Conservation (phyloP, 306 rosid genomes). For the Lotus japonicus region DNA sequence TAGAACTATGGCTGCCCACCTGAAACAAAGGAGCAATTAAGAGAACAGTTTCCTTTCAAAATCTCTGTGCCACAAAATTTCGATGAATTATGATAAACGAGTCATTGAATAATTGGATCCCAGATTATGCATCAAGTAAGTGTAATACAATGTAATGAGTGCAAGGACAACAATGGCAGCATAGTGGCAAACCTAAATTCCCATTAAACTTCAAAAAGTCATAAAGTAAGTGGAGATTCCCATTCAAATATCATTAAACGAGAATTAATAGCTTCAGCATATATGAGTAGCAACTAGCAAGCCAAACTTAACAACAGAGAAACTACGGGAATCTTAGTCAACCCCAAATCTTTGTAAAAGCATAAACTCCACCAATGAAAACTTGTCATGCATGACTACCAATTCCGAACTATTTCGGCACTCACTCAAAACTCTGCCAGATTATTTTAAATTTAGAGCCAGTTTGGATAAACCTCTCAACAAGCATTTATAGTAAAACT, state of each 20-base stretch:
- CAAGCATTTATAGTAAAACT: no score
- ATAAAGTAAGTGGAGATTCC: not conserved
- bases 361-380: not conserved
- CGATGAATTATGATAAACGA: not conserved
- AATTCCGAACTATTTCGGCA: conserved; percentile 5
- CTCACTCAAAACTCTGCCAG: not conserved
- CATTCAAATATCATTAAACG: conserved; percentile 7
- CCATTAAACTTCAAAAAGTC: not conserved
- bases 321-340: not conserved
- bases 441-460: not conserved
- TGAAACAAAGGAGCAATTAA: conserved; percentile 29
- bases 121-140: not conserved
- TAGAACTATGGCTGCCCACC: conserved; percentile 82
- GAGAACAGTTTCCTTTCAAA: conserved; percentile 5
- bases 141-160: not conserved
- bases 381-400: not conserved
- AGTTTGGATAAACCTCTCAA: no score
- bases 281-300: not conserved
- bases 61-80: conserved; percentile 12
- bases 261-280: not conserved
- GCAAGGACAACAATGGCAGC: conserved; percentile 9
- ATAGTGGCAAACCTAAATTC: not conserved
- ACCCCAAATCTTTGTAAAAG: not conserved
- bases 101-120: not conserved
- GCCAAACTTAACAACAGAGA: not conserved